These are phyloP conservation scores for Saccharum officinarum DNA, from an alignment of 176 grass and related monocot genomes.

Conservation along the genomic window DNA sequence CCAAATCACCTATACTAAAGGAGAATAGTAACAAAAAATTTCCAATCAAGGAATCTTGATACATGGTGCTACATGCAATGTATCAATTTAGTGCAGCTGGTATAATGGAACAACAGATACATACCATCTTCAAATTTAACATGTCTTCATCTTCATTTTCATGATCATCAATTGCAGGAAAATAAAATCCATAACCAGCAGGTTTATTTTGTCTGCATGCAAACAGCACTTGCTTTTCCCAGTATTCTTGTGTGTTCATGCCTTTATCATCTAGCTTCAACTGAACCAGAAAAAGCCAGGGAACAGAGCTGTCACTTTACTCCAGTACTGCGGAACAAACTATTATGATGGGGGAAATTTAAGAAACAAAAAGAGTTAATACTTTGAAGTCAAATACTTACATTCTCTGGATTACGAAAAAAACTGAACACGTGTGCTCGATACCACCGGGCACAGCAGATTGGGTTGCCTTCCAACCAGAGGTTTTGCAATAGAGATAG, in stretches of 20 bases:
- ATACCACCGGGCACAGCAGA: slow-evolving; percentile 94
- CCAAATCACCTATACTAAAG: neutral
- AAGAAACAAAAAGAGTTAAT: slow-evolving; percentile 10
- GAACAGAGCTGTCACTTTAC: slow-evolving; percentile 42
- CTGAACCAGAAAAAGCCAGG: slow-evolving; percentile 60
- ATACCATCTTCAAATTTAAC: slow-evolving; percentile 46
- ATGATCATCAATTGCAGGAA: slow-evolving; percentile 84
- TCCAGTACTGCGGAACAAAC: slow-evolving; percentile 43
- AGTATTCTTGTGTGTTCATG: slow-evolving; percentile 92
- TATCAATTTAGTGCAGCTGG: neutral
- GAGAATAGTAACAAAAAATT: slow-evolving; percentile 25
- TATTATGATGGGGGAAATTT: slow-evolving; percentile 34
- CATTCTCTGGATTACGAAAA: slow-evolving; percentile 72
- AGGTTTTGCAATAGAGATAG: slow-evolving; percentile 70
- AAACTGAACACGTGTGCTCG: slow-evolving; percentile 88
- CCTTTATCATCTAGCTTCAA: slow-evolving; percentile 89
- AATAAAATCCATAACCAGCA: slow-evolving; percentile 91
- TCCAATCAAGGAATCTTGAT: neutral
- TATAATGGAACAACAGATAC: neutral
- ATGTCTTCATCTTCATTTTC: slow-evolving; percentile 66
- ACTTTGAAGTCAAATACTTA: slow-evolving; percentile 46
- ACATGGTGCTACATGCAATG: slow-evolving; percentile 22
- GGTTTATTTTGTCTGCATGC: slow-evolving; percentile 78
- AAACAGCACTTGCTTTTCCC: slow-evolving; percentile 95
- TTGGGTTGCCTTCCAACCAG: slow-evolving; percentile 96